These are phyloP conservation scores for Termitomyces bulborhizus DNA, from an alignment of 768 basidiomycete species.

Conservation along the genomic window DNA sequence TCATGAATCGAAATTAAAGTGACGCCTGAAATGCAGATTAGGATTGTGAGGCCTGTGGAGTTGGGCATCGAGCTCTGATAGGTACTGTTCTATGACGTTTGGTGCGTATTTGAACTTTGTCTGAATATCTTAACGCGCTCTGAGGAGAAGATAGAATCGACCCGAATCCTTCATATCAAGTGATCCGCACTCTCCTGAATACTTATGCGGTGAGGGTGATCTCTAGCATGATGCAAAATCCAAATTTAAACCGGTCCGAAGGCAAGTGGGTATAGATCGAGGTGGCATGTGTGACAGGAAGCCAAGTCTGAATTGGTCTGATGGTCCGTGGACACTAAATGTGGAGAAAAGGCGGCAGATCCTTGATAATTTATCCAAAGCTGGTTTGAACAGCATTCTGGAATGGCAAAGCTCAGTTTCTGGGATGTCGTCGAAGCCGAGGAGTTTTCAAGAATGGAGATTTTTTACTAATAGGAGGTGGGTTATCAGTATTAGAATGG, in stretches of 20 bases:
- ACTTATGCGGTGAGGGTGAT: neutral
- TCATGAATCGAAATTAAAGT: neutral
- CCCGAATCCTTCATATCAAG: neutral
- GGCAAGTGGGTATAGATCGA: neutral
- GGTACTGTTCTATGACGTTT: neutral
- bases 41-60: too few relatives aligned
- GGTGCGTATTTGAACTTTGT: neutral
- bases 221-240: neutral
- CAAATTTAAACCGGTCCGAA: constrained; percentile 2
- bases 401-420: neutral
- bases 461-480: neutral
- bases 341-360: neutral
- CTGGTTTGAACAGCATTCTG: neutral
- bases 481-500: neutral
- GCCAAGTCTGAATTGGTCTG: neutral
- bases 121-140: neutral
- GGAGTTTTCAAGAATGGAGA: neutral
- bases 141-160: neutral
- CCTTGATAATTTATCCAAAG: neutral
- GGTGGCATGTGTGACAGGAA: neutral
- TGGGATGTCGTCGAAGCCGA: neutral
- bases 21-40: neutral
- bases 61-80: too few relatives aligned
- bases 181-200: neutral
- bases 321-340: neutral